A percentile compares a stretch with the other conserved stretches of the same genome.
Conservation (phyloP, 106 monocot species). For the Phalaenopsis aphrodite region DNA sequence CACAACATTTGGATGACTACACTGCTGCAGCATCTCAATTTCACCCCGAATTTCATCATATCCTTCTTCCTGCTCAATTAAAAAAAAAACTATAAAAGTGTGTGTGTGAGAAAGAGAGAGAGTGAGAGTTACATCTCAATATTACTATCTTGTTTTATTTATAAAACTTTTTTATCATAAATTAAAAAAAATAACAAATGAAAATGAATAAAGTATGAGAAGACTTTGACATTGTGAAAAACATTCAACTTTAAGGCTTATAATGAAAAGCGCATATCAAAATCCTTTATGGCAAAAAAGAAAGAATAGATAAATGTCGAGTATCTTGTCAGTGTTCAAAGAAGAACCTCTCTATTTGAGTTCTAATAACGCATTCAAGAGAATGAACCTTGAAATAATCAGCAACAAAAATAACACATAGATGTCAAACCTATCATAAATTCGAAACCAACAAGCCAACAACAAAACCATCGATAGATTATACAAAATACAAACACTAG, state of each 20-base stretch:
- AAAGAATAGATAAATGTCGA: background rate
- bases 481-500: background rate
- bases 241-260: background rate
- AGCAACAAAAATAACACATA: background rate
- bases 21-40: conserved; percentile 99
- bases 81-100: background rate
- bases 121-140: background rate
- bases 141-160: background rate
- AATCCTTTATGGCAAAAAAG: background rate
- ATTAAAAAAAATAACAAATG: background rate
- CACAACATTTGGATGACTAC: conserved; percentile 97
- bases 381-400: background rate
- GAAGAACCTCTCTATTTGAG: background rate
- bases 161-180: background rate
- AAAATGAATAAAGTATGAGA: background rate
- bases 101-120: background rate
- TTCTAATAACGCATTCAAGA: background rate
- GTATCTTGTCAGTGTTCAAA: background rate
- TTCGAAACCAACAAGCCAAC: background rate
- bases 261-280: background rate
- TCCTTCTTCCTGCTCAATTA: conserved; percentile 78
- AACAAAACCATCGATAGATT: background rate
- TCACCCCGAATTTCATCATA: conserved; percentile 98
- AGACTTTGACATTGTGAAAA: background rate
- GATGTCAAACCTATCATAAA: background rate